Evolutionary conservation across 768 basidiomycete genomes (phyloP), one percentile per base, ranked within the genome.

Genomic region (Auricularia sp.): DNA sequence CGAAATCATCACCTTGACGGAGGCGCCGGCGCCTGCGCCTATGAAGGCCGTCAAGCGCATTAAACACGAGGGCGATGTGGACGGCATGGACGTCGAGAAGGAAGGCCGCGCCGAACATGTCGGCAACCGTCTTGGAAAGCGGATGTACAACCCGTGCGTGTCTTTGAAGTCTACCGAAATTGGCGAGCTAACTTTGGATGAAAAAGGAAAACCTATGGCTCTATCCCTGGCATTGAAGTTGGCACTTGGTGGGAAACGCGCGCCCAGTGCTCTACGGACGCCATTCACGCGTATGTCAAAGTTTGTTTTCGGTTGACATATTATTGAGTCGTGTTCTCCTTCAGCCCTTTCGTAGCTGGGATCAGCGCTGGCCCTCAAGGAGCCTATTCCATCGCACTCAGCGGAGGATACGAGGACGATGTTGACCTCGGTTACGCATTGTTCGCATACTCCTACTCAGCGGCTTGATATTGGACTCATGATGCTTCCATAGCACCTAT

Each of bases 331-430:
- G 18, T 61, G 63, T 39, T 33, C 44, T 14, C 59, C 23, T 35
- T 0, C 67, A 93, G 90, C 2, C 92, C 93, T 0, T 85, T 83
- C 78, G 93, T 96, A 5, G 88, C 83, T 42, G 94, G 94, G 0
- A 95, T 97, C 54, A 79, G 86, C 8, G 82, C 81, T 36, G 80
- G 87, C 2, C 75, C 76, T 0, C 66, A 86, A 4, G 93, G 94
- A 2, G 89, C 91, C 2, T 90, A 88, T 68, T 93, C 90, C 53
- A 83, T 97, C 14, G 93, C 89, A 2, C 81, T 96, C 3, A 93
- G 90, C 47, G 94, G 94, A 11, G 93, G 91, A 1, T 93, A 93
- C 64, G 87, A 90, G 36, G 91, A 93, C 63, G 91, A 93, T 68
- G 82, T 93, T 18, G 91, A 93, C 67, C 72, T 85, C 16, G 91